phyloP scores from a whole-genome alignment of 352 stramenopile species.

The Pseudoperonospora humuli region DNA sequence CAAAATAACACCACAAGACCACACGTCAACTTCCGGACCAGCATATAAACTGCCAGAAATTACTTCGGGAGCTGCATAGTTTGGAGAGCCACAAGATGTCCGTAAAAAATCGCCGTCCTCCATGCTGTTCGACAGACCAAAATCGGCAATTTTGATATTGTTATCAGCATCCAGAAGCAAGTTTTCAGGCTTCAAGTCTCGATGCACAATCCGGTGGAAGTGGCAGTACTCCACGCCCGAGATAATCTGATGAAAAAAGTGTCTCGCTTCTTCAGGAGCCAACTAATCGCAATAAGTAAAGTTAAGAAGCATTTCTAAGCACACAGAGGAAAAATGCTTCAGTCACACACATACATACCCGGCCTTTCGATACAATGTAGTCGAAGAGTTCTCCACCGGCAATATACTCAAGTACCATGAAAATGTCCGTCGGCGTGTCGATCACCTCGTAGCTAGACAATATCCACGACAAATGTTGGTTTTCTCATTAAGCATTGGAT shows the following conservation, averaged over 20 bases:
- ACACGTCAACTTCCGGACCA: slow-evolving; percentile 98
- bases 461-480: not conserved
- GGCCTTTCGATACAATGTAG: slow-evolving; percentile 98
- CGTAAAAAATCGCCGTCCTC: slow-evolving; percentile 97
- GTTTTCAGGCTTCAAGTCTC: slow-evolving; percentile 98
- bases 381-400: slow-evolving; percentile 94
- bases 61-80: slow-evolving; percentile 99
- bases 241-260: slow-evolving; percentile 99
- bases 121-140: slow-evolving; percentile 99
- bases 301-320: slow-evolving; percentile 7
- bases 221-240: slow-evolving; percentile 99
- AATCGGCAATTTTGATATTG: slow-evolving; percentile 99
- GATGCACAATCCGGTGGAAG: slow-evolving; percentile 98
- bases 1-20: slow-evolving; percentile 98
- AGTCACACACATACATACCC: slow-evolving; percentile 53
- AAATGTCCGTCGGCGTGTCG: slow-evolving; percentile 98
- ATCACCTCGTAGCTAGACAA: slow-evolving; percentile 92
- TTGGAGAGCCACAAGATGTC: slow-evolving; percentile 96
- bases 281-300: slow-evolving; percentile 45
- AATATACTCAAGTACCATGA: slow-evolving; percentile 93
- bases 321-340: too few relatives aligned
- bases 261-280: slow-evolving; percentile 93
- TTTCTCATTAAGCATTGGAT: not conserved
- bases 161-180: slow-evolving; percentile 96
- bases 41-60: slow-evolving; percentile 98